These are phyloP conservation scores for Neurospora intermedia DNA, from an alignment of 495 filamentous ascomycete genomes.

Conservation along the genomic window DNA sequence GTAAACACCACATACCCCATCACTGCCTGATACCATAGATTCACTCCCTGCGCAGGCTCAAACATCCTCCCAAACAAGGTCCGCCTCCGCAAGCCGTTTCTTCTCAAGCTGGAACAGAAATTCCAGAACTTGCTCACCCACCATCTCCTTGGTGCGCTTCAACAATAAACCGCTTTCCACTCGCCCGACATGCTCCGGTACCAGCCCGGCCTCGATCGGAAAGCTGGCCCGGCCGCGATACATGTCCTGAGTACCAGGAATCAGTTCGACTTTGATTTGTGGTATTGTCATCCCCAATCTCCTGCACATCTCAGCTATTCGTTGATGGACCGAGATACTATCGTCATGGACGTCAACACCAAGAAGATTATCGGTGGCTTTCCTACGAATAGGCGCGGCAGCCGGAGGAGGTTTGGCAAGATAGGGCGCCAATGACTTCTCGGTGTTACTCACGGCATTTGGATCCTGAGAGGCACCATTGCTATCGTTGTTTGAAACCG, in stretches of 20 bases:
- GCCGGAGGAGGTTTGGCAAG: not conserved
- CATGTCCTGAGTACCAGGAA: not conserved
- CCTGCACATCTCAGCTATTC: conserved; percentile 12
- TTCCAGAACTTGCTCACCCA: conserved; percentile 21
- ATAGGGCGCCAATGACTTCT: not conserved
- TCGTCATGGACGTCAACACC: conserved; percentile 1
- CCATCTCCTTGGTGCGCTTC: conserved; percentile 17
- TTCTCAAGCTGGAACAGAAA: conserved; percentile 10
- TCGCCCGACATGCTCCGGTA: conserved; percentile 14
- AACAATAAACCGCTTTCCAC: conserved; percentile 16
- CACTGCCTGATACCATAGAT: not conserved
- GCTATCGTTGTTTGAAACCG: not conserved
- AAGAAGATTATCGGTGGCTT: not conserved
- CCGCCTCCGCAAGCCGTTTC: conserved; percentile 1
- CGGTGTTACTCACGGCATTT: not conserved
- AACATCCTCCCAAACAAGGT: conserved; percentile 1
- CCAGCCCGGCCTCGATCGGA: conserved; percentile 3
- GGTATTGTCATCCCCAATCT: conserved; percentile 11
- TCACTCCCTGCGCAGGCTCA: not conserved
- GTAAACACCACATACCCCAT: not conserved
- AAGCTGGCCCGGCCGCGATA: conserved; percentile 14
- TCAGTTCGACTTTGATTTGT: not conserved
- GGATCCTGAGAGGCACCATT: not conserved
- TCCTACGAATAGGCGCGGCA: not conserved
- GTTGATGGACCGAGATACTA: conserved; percentile 2